Evolutionary conservation across 306 rosid species (phyloP), one percentile per base, ranked within the genome.

Genomic region (Malus sieversii): DNA sequence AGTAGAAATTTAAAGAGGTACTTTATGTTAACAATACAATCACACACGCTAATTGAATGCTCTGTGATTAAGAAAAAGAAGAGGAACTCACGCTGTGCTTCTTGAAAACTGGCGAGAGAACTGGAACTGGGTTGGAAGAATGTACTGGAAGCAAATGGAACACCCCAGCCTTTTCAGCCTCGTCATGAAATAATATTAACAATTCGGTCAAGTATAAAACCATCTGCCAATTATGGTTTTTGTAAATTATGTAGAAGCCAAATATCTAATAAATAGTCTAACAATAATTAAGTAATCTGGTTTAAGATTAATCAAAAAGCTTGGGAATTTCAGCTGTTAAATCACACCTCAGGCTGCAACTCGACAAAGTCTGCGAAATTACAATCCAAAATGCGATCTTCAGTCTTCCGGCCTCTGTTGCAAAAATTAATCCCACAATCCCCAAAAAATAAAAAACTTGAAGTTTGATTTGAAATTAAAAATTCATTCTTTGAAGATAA

Each of bases 281-380:
- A 44, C 48, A 44, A 44, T 33, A 33, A 5, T 33, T 33, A 40
- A 23, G 23, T 58, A 23, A 15, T 51, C 22, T 71, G 20, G 19
- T 33, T 11, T 29, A 35, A 2, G 22, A 19, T 12, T 9, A 53
- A 11, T 35, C 15, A 33, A 5, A 29, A 51, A 29, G 44, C 29
- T 48, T 44, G 46, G 8, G 20, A 20, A 53, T 42, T 10, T 25
- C n/a, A 23, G 10, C 44, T 5, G 3, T 59, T 1, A 64, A 42
- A 35, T 79, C 78, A 89, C 91, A 89, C 93, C 93, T 89, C 91
- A 5, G 88, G 91, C 76, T 83, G 91, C 76, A 89, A 72, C 77
- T 89, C 91, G 70, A 89, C 80, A 76, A 78, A 82, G 44, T 89
- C 88, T 16, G 81, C 81, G 70, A 80, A 89, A 75, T 89, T 85